Base-by-base conservation (phyloP, 2,329 filamentous ascomycete species). In the Metarhizium brunneum region DNA sequence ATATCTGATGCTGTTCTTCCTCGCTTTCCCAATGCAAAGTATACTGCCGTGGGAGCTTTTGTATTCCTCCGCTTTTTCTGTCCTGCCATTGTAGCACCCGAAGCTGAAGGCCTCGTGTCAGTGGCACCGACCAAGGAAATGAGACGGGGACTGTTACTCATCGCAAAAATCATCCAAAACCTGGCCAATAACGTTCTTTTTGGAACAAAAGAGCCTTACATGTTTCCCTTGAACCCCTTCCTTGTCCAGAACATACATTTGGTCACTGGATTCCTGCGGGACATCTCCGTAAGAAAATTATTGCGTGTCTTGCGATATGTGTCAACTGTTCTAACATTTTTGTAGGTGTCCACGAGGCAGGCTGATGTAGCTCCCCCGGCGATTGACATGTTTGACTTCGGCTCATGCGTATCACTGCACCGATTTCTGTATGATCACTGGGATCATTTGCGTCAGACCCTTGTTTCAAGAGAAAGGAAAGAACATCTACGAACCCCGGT, bases 11-110 rank as follows among this genome's bases (percentile, higher is more conserved):
- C 82, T n/a, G 84, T 87, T 1, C 77, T 83, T 63, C 75, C 75
- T 32, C 77, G 81, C 36, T 88, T 87, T 61, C 82, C 81, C 0
- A 84, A 87, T 57, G 84, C 85, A 6, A 88, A 87, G 67, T 88
- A 87, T 64, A 88, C 84, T 0, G 85, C 85, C 3, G 84, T 88
- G 14, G 85, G 85, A 1, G 84, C 85, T 0, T 88, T 88, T 63
- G 82, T 88, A 56, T 88, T 88, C 63, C 74, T 88, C 29, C 79
- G 85, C 8, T 88, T 88, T 71, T 88, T 88, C 65, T 88, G 85
- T 60, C 85, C 85, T 7, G 85, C 85, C 30, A 88, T 88, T 54
- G 85, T 88, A 16, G 83, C 85, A 1, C 85, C 85, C 0, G 84
- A 88, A 64, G 79, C 77, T 1, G 85, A 87, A 63, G 83, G 83